Percentiles rank a stretch among this genome's conserved stretches.
Conservation (phyloP, 495 filamentous ascomycete species). For the Thozetella sp. region DNA sequence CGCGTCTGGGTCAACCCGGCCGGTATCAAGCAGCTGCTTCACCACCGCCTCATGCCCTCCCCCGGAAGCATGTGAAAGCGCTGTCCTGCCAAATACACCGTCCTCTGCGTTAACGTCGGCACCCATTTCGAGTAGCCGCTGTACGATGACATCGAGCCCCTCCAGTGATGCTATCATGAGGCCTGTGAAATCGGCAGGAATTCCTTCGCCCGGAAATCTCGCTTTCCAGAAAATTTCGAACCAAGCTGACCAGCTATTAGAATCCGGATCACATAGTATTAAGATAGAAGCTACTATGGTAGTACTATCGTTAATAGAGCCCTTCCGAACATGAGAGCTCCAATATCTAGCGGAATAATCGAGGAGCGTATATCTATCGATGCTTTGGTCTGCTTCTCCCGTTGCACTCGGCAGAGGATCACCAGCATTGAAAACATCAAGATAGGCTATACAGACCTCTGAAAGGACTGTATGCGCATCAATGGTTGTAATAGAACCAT, state of each 20-base stretch:
- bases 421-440: not conserved
- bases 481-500: not conserved
- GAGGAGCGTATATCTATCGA: not conserved
- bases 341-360: not conserved
- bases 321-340: not conserved
- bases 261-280: not conserved
- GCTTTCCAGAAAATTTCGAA: not conserved
- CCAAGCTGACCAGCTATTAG: not conserved
- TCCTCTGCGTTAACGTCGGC: not conserved
- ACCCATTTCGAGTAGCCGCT: not conserved
- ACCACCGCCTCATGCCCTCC: not conserved
- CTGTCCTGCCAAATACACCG: not conserved
- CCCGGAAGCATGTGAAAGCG: not conserved
- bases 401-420: not conserved
- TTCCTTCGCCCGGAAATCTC: not conserved
- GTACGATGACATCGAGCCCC: not conserved
- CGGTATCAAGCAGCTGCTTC: not conserved
- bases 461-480: not conserved
- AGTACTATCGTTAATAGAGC: not conserved
- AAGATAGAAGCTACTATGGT: not conserved
- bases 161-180: not conserved
- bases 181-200: not conserved
- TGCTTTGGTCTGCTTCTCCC: not conserved
- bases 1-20: not conserved
- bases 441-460: not conserved